Percentiles rank a stretch among this genome's conserved stretches.
These are phyloP conservation scores for Arthrobotrys pseudoclavata DNA, from an alignment of 2,329 filamentous ascomycete species.

Conservation along the genomic window DNA sequence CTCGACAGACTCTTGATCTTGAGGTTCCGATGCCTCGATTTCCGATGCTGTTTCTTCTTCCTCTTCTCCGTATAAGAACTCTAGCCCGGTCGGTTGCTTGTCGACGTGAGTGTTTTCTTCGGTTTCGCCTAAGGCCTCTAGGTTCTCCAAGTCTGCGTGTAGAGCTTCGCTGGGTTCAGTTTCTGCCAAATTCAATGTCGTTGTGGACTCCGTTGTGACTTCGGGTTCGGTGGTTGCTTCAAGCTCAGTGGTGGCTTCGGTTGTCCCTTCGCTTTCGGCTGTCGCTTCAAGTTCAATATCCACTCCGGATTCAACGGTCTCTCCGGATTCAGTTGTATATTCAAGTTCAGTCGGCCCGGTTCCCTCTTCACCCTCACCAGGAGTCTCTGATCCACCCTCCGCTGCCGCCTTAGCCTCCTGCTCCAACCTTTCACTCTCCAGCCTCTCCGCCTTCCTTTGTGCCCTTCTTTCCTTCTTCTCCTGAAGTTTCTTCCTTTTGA, in stretches of 20 bases:
- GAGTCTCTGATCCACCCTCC: not conserved
- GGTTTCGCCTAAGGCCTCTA: not conserved
- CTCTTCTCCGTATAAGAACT: slow-evolving; percentile 27
- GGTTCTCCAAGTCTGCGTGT: not conserved
- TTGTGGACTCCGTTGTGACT: not conserved
- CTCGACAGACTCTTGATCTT: not conserved
- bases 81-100: slow-evolving; percentile 5
- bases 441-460: not conserved
- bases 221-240: not conserved
- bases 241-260: not conserved
- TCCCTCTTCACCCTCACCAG: no score
- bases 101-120: not conserved
- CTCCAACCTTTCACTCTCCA: not conserved
- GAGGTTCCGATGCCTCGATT: not conserved
- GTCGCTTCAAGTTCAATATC: not conserved
- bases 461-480: not conserved
- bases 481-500: not conserved
- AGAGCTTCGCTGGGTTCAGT: not conserved
- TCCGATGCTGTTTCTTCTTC: not conserved
- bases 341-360: not conserved
- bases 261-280: not conserved
- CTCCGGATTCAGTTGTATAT: not conserved
- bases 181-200: not conserved
- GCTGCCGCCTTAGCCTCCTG: not conserved
- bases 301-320: not conserved